Evolutionary conservation across 2,329 filamentous ascomycete species (phyloP), one percentile per base, ranked within the genome.

Genomic region (Phialophora tarda): DNA sequence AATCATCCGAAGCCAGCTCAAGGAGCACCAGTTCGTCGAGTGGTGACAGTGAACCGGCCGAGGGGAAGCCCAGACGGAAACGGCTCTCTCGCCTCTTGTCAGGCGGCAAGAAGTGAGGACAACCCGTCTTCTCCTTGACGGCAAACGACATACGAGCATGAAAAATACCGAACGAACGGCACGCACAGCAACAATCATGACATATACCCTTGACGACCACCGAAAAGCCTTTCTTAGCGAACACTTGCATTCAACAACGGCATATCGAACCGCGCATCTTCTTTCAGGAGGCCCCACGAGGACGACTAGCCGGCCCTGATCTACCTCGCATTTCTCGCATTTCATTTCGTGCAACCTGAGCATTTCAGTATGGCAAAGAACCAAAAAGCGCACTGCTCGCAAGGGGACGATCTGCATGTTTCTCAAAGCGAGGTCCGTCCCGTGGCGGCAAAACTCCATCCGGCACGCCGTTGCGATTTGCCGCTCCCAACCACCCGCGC

Each of bases 1-100:
- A 66, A 69, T 75, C 72, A 71, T 74, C 67, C 72, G 78, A 60
- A 73, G 74, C 23, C 73, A 77, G 64, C 77, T 77, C 48, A 76
- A 77, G 14, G 75, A 79, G 44, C 71, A 61, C 68, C 26, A 76
- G 63, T 77, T 79, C 77, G 24, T 68, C 64, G 21, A 70, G 64
- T 44, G 58, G 47, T n/a, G 59, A 61, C 17, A 28, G 51, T 26
- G 69, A 67, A 14, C 34, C 60, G 14, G 24, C 14, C 6, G 67
- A 65, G 28, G 61, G 67, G 41, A 71, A 70, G 62, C 63, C 59
- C 11, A 28, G 34, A 30, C 57, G 65, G 30, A 69, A 68, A 59
- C 60, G 69, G 48, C 51, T 71, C 21, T 70, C 69, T 14, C 53
- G 59, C 12, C 44, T 71, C 8, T 58, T 71, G 51, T 59, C 61